These are phyloP conservation scores for Falciphora oryzae DNA, from an alignment of 2,329 filamentous ascomycete species.

Conservation along the genomic window DNA sequence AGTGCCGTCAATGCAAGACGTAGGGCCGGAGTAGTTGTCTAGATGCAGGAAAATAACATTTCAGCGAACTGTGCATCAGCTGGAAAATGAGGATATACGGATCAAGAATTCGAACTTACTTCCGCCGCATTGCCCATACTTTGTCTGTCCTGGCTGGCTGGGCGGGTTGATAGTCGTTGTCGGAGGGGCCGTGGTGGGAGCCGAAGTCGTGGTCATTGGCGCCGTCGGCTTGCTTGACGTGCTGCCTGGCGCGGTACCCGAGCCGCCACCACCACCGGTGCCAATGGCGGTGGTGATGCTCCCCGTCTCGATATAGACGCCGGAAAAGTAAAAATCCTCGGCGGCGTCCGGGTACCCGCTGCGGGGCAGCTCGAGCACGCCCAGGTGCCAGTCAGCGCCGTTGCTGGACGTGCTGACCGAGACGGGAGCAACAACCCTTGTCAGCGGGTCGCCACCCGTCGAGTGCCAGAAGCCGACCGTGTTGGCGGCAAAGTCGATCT, in stretches of 20 bases:
- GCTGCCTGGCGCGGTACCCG: neutral
- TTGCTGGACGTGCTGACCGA: constrained; percentile 57
- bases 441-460: constrained; percentile 51
- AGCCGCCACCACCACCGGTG: neutral
- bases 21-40: neutral
- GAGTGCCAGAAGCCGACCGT: constrained; percentile 67
- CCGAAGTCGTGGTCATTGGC: neutral
- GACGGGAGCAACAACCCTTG: constrained; percentile 50
- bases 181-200: neutral
- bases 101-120: neutral
- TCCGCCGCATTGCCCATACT: constrained; percentile 5
- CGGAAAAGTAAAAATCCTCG: constrained; percentile 68
- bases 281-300: constrained; percentile 19
- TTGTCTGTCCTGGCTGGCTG: constrained; percentile 4
- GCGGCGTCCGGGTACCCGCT: constrained; percentile 44
- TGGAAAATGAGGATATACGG: neutral
- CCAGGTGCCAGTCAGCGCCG: constrained; percentile 67
- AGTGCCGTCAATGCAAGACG: neutral
- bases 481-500: constrained; percentile 59
- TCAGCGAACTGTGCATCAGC: neutral
- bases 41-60: too few species aligned
- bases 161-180: neutral
- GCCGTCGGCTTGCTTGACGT: neutral
- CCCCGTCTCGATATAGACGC: constrained; percentile 63
- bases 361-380: constrained; percentile 59